These are phyloP conservation scores for Spathaspora girioi DNA, from an alignment of 805 yeast genomes.

Conservation along the genomic window DNA sequence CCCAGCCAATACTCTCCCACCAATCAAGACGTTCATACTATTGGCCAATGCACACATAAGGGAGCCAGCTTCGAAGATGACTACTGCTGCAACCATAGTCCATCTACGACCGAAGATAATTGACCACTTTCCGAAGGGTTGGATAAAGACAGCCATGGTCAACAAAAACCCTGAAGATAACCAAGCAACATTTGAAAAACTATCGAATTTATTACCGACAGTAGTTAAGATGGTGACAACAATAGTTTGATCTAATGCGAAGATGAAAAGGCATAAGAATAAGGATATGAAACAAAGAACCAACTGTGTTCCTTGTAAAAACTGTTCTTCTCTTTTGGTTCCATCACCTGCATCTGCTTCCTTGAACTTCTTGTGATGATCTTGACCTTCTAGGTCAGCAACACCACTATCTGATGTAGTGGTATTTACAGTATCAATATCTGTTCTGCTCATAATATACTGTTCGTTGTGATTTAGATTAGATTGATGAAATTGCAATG, in stretches of 20 bases:
- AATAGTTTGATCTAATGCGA: conserved; percentile 39
- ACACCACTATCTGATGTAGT: background rate
- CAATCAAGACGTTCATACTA: conserved; percentile 36
- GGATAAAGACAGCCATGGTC: conserved; percentile 29
- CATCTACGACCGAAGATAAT: conserved; percentile 35
- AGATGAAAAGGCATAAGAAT: conserved; percentile 28
- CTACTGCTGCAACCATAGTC: conserved; percentile 13
- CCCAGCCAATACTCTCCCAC: conserved; percentile 54
- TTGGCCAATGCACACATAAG: conserved; percentile 35
- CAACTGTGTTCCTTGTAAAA: conserved; percentile 25
- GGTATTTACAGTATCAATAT: background rate
- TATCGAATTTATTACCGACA: conserved; percentile 34
- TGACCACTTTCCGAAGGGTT: conserved; percentile 35
- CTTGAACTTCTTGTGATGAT: conserved; percentile 5
- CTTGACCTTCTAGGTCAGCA: background rate
- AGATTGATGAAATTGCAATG: too few species aligned
- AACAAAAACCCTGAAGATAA: conserved; percentile 34
- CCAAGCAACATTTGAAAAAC: conserved; percentile 36
- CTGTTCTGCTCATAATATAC: background rate
- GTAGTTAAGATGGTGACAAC: conserved; percentile 30
- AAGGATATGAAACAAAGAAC: conserved; percentile 23
- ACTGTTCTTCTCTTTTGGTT: conserved; percentile 34
- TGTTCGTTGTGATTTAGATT: background rate
- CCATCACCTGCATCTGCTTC: conserved; percentile 38
- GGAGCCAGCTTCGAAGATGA: conserved; percentile 28